These are phyloP conservation scores for Penicillium vulpinum DNA, from an alignment of 2,329 filamentous ascomycete species.

Conservation along the genomic window DNA sequence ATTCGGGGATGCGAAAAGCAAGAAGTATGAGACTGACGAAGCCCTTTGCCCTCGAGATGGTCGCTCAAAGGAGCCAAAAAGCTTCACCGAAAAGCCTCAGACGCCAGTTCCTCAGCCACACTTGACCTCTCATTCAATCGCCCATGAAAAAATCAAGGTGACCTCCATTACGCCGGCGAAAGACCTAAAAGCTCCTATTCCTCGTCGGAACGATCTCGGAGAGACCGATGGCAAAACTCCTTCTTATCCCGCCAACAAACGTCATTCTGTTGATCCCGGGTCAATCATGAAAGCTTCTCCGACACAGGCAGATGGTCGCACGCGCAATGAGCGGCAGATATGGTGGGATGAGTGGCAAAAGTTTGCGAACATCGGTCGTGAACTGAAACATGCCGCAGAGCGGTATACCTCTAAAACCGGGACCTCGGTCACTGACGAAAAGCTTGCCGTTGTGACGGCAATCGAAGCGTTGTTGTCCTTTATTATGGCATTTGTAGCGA, in stretches of 20 bases:
- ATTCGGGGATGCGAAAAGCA: conserved; percentile 18
- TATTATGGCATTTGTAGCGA: conserved; percentile 48
- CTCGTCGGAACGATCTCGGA: conserved; percentile 43
- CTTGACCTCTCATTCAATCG: conserved; percentile 35
- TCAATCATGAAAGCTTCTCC: conserved; percentile 31
- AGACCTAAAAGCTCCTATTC: conserved; percentile 38
- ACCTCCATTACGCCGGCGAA: conserved; percentile 46
- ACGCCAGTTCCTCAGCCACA: conserved; percentile 36
- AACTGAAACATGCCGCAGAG: conserved; percentile 49
- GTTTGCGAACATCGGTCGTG: conserved; percentile 45
- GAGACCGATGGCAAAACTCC: conserved; percentile 45
- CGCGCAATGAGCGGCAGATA: conserved; percentile 40
- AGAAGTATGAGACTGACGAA: conserved; percentile 29
- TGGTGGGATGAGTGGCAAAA: conserved; percentile 48
- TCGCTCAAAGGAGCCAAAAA: conserved; percentile 37
- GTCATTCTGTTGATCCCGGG: conserved; percentile 27
- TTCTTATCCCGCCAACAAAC: conserved; percentile 31
- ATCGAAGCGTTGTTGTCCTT: conserved; percentile 51
- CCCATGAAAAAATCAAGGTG: conserved; percentile 27
- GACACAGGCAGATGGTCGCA: conserved; percentile 26
- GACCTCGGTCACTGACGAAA: conserved; percentile 34
- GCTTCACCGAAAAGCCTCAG: conserved; percentile 37
- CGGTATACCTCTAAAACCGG: conserved; percentile 35
- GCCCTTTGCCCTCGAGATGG: conserved; percentile 32
- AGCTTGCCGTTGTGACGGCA: conserved; percentile 41